Evolutionary conservation across 306 rosid species (phyloP), one percentile per base, ranked within the genome.

Genomic region (Boehmeria nivea): DNA sequence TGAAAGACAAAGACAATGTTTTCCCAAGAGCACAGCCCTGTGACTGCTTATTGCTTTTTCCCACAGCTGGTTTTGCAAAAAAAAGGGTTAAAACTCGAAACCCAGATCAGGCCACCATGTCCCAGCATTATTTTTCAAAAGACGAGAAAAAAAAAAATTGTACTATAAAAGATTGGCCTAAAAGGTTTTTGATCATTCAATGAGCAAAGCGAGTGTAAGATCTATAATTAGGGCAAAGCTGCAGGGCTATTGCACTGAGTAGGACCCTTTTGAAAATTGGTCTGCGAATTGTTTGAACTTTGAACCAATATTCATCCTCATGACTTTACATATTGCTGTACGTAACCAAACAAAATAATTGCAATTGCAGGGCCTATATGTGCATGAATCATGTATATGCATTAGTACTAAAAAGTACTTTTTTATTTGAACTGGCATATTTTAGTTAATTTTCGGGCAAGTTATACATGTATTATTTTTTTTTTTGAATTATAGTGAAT

Each of bases 261-360:
- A 57, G 50, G 62, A 23, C 49, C 62, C 62, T 57, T 57, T 40
- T 39, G 34, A 40, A 20, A 57, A 22, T 39, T 39, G 48, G 62
- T 40, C 50, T 57, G 7, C 38, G 13, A 14, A n/a, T 4, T 31
- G 36, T 31, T 2, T 31, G 36, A n/a, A n/a, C n/a, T 33, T 33
- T 33, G 45, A 40, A 2, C 45, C 4, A 40, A 33, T 33, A 33
- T 33, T 11, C 6, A 12, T n/a, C 45, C 16, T 8, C 45, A 40
- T 40, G 36, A 31, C 36, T 11, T 15, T 25, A 10, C 57, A 25
- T 25, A 12, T 25, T 21, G 33, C 19, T 6, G 54, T 49, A 34
- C 27, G 40, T 6, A 13, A 25, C 58, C 40, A 49, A 49, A 14
- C 12, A 31, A 60, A 20, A 33, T 26, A 20, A 22, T 55, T 36